phyloP scores from a whole-genome alignment of 2,329 filamentous ascomycete species.

The Xylaria polymorpha region DNA sequence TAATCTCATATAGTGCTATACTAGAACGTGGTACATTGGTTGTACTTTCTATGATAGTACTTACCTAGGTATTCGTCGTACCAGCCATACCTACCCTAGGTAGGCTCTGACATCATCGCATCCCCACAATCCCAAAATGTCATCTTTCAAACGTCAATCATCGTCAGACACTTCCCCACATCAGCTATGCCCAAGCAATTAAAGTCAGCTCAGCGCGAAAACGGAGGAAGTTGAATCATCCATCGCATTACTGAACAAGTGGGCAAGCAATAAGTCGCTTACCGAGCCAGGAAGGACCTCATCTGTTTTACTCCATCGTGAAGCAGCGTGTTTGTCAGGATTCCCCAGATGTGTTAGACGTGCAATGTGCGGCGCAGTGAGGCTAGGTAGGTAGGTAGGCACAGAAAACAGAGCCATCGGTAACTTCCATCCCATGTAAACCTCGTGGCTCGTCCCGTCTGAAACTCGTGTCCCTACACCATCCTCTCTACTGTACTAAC shows the following conservation, averaged over 20 bases:
- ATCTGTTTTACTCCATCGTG: not conserved
- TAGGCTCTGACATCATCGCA: slow-evolving; percentile 46
- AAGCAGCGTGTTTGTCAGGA: not conserved
- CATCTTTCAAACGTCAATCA: slow-evolving; percentile 38
- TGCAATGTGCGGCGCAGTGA: no score
- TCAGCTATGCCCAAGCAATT: slow-evolving; percentile 9
- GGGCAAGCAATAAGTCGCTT: slow-evolving; percentile 15
- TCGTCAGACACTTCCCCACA: slow-evolving; percentile 36
- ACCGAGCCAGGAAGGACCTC: slow-evolving; percentile 5
- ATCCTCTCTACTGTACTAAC: not conserved
- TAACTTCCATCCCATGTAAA: slow-evolving; percentile 13
- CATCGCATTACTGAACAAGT: slow-evolving; percentile 14
- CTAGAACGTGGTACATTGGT: not conserved
- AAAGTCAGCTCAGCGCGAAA: slow-evolving; percentile 7
- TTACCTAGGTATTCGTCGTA: slow-evolving; percentile 5
- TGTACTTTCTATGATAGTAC: not conserved
- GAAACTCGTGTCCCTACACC: slow-evolving; percentile 12
- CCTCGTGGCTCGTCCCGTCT: slow-evolving; percentile 27
- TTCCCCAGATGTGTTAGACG: not conserved
- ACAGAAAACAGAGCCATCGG: not conserved
- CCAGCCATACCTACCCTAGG: not conserved
- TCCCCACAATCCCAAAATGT: slow-evolving; percentile 39
- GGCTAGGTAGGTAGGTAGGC: not conserved
- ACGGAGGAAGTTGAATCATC: slow-evolving; percentile 6
- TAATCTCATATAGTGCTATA: not conserved